Evolutionary conservation across 805 yeast species (phyloP).

Genomic region (Danielia oregonensis): DNA sequence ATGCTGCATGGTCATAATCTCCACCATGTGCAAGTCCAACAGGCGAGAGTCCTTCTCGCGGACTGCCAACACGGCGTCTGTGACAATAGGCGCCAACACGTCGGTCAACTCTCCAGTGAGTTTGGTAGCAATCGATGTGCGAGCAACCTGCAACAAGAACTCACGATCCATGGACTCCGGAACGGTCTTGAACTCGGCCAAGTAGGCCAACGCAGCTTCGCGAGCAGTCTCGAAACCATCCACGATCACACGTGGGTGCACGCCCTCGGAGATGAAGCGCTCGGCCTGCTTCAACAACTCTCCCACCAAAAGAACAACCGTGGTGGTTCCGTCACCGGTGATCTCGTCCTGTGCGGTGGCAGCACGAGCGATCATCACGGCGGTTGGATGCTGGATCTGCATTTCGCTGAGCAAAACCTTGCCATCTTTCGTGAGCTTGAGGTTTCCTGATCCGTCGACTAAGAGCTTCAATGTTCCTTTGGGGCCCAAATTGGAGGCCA

Average conservation of each 20-base stretch:
- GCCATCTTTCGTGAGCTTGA: conserved; percentile 96
- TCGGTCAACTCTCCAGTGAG: conserved; percentile 74
- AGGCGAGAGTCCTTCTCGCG: conserved; percentile 43
- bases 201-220: conserved; percentile 62
- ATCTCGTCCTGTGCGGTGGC: conserved; percentile 99
- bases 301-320: conserved; percentile 91
- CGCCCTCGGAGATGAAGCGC: conserved; percentile 86
- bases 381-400: conserved; percentile 73
- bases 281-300: conserved; percentile 93
- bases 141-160: conserved; percentile 84
- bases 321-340: conserved; percentile 98
- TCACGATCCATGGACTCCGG: conserved; percentile 71
- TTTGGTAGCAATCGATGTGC: conserved; percentile 85
- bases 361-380: conserved; percentile 74
- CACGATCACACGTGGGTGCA: conserved; percentile 90
- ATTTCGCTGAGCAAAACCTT: conserved; percentile 89
- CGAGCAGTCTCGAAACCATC: conserved; percentile 95
- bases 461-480: conserved; percentile 95
- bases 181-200: conserved; percentile 61
- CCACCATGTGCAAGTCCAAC: conserved; percentile 94
- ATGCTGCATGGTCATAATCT: conserved; percentile 97
- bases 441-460: conserved; percentile 94
- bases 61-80: conserved; percentile 90
- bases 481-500: conserved; percentile 92
- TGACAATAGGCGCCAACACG: conserved; percentile 86